Evolutionary conservation across 176 grass and related monocot species (phyloP).

Genomic region (Hsuehochloa calcarea): DNA sequence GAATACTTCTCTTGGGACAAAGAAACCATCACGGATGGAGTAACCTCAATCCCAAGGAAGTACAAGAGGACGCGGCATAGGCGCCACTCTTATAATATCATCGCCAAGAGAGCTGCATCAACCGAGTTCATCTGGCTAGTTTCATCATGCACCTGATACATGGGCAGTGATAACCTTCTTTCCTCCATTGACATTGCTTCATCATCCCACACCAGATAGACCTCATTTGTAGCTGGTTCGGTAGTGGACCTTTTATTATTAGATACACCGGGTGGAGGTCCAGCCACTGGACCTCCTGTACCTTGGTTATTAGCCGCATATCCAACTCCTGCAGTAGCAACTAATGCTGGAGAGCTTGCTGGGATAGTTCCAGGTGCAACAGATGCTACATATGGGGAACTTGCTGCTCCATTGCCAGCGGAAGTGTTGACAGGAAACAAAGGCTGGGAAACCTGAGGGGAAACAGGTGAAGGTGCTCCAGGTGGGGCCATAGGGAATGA

Average conservation of each 20-base stretch:
- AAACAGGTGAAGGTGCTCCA: conserved; percentile 59
- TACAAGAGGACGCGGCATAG: too few species aligned
- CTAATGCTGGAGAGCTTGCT: conserved; percentile 55
- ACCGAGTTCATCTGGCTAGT: conserved; percentile 99
- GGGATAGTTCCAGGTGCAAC: conserved; percentile 46
- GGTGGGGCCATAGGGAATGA: conserved; percentile 51
- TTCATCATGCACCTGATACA: conserved; percentile 99
- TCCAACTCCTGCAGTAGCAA: conserved; percentile 43
- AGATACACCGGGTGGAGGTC: conserved; percentile 45
- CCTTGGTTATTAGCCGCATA: conserved; percentile 58
- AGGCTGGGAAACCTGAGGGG: conserved; percentile 62
- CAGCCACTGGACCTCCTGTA: conserved; percentile 48
- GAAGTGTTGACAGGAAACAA: conserved; percentile 85
- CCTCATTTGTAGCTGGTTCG: conserved; percentile 73
- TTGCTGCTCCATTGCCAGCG: conserved; percentile 41
- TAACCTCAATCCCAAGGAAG: too few species aligned
- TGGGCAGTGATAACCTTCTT: conserved; percentile 76
- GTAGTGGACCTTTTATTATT: conserved; percentile 63
- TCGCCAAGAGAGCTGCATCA: too few species aligned
- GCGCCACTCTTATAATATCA: too few species aligned
- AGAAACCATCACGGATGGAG: too few species aligned
- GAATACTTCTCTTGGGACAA: too few species aligned
- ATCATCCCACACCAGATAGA: conserved; percentile 96
- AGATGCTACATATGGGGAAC: conserved; percentile 50
- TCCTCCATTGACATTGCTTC: conserved; percentile 99